Conservation (phyloP, 139 green algal species). For the Mesotaenium endlicherianum region DNA sequence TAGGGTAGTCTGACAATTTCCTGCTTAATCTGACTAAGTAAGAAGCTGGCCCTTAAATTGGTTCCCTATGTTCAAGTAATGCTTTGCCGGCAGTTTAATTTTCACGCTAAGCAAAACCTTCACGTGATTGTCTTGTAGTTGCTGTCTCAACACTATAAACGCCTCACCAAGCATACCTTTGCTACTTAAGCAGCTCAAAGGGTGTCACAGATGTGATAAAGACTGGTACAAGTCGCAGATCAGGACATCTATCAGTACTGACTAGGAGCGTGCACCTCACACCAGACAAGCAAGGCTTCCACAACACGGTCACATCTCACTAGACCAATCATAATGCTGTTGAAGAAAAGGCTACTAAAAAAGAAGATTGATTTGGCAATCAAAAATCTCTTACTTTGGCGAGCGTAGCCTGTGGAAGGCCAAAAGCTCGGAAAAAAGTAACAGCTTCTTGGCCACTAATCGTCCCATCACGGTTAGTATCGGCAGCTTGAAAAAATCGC, state of each 20-base stretch:
- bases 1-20: too few species aligned
- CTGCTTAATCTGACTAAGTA: too few species aligned
- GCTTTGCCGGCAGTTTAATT: too few species aligned
- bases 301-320: background rate
- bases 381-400: conserved; percentile 30
- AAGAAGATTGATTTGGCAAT: background rate
- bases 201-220: background rate
- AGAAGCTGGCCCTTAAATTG: too few species aligned
- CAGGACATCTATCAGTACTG: background rate
- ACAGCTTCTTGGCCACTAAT: conserved; percentile 36
- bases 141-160: too few species aligned
- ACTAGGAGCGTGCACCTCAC: background rate
- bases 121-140: too few species aligned
- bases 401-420: conserved; percentile 25
- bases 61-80: too few species aligned
- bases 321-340: background rate
- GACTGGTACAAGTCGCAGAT: background rate
- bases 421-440: conserved; percentile 28
- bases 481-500: conserved; percentile 22
- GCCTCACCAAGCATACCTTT: too few species aligned
- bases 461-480: conserved; percentile 19
- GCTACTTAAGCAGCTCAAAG: too few species aligned
- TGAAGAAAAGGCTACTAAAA: background rate
- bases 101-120: too few species aligned
- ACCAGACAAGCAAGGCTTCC: background rate